These are phyloP conservation scores for Onygenales sp. DNA, from an alignment of 2,329 filamentous ascomycete genomes.

Conservation along the genomic window DNA sequence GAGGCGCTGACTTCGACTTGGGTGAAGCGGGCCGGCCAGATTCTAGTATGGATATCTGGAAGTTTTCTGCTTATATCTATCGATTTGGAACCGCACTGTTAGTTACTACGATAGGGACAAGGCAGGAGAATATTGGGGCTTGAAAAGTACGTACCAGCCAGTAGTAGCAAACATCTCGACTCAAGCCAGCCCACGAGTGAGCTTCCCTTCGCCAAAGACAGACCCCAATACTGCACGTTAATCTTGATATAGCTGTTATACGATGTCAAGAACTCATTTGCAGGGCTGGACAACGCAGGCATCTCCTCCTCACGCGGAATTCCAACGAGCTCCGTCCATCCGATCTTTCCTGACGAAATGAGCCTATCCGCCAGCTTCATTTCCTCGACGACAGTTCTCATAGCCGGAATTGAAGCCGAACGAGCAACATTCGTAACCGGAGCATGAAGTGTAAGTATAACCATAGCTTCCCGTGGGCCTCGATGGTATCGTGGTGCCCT, in stretches of 20 bases:
- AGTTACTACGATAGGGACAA: conserved; percentile 2
- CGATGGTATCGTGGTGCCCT: conserved; percentile 40
- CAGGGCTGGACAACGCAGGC: conserved; percentile 15
- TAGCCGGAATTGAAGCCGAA: conserved; percentile 45
- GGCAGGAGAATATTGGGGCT: too few relatives aligned
- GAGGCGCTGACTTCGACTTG: conserved; percentile 19
- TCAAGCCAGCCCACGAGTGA: conserved; percentile 56
- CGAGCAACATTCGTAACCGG: conserved; percentile 53
- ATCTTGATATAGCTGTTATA: conserved; percentile 52
- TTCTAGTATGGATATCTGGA: conserved; percentile 43
- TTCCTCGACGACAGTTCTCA: conserved; percentile 44
- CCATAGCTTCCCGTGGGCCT: conserved; percentile 51
- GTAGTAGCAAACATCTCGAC: conserved; percentile 47
- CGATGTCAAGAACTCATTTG: conserved; percentile 40
- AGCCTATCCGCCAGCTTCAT: conserved; percentile 38
- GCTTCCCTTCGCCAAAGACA: conserved; percentile 45
- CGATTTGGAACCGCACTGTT: background rate
- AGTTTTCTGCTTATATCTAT: conserved; percentile 48
- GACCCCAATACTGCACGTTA: conserved; percentile 57
- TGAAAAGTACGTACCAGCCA: conserved; percentile 43
- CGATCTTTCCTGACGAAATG: conserved; percentile 26
- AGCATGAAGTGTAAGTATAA: conserved; percentile 52
- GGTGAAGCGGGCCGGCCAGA: conserved; percentile 56
- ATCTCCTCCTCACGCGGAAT: conserved; percentile 6
- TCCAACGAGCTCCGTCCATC: conserved; percentile 38